phyloP scores from a whole-genome alignment of 1,284 basidiomycete species.

The Ganoderma leucocontextum region DNA sequence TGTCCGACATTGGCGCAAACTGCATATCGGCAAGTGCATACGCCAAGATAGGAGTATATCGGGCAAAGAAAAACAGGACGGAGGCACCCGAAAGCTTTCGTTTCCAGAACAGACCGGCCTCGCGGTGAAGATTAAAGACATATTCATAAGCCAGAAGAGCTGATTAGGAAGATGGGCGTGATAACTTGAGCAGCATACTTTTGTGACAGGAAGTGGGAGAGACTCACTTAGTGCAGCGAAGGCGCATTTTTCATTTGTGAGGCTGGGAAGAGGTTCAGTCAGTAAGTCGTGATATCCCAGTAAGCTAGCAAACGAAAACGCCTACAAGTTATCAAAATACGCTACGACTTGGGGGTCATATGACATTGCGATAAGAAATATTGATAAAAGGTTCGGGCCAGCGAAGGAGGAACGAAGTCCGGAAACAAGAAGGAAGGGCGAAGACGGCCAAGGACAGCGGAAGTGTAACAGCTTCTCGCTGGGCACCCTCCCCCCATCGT shows the following conservation, averaged over 20 bases:
- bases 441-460: too few relatives aligned
- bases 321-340: not conserved
- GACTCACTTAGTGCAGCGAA: not conserved
- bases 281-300: not conserved
- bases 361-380: not conserved
- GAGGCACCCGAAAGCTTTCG: not conserved
- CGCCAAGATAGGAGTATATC: not conserved
- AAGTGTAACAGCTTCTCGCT: not conserved
- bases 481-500: not conserved
- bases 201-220: not conserved
- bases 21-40: not conserved
- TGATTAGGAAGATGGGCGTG: not conserved
- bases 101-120: not conserved
- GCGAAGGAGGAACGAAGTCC: not conserved
- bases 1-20: not conserved
- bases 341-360: not conserved
- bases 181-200: not conserved
- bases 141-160: not conserved
- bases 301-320: not conserved
- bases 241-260: not conserved
- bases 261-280: not conserved
- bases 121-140: not conserved
- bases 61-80: constrained; percentile 1
- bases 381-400: not conserved
- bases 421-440: not conserved